Conservation (phyloP, 2,329 filamentous ascomycete species). For the Fusarium subtropicale region DNA sequence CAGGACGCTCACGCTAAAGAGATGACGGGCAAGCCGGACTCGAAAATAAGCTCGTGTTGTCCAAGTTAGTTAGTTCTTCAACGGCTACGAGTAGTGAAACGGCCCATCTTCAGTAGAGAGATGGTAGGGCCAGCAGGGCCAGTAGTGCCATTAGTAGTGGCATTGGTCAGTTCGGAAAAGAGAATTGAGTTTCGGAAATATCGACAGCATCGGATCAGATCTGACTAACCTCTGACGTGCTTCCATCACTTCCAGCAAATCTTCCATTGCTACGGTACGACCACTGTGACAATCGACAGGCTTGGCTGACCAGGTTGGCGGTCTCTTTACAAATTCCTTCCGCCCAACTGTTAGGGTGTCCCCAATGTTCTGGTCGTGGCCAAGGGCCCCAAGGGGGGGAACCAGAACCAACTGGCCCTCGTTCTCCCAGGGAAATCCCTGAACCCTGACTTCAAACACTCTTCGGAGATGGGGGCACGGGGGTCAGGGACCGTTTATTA, state of each 20-base stretch:
- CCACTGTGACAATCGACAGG: background rate
- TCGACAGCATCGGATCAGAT: slow-evolving; percentile 2
- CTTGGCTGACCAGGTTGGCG: slow-evolving; percentile 18
- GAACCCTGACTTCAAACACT: background rate
- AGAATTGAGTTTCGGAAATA: slow-evolving; percentile 28
- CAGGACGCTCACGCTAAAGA: background rate
- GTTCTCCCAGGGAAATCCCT: background rate
- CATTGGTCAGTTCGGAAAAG: background rate
- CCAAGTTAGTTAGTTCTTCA: background rate
- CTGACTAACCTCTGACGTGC: slow-evolving; percentile 13
- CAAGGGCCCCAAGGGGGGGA: background rate
- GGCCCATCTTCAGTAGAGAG: background rate
- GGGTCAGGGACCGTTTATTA: slow-evolving; percentile 1
- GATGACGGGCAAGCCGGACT: background rate
- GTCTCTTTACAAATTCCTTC: slow-evolving; percentile 9
- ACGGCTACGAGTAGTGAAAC: slow-evolving; percentile 1
- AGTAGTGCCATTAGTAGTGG: background rate
- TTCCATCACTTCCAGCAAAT: background rate
- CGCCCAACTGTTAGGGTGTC: background rate
- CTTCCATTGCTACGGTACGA: background rate
- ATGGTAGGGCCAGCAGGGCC: background rate
- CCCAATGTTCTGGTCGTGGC: background rate
- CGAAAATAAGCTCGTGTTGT: background rate
- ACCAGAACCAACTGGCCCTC: background rate
- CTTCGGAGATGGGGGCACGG: slow-evolving; percentile 2